phyloP scores from a whole-genome alignment of 2,329 filamentous ascomycete genomes.

The Exophiala sp. region DNA sequence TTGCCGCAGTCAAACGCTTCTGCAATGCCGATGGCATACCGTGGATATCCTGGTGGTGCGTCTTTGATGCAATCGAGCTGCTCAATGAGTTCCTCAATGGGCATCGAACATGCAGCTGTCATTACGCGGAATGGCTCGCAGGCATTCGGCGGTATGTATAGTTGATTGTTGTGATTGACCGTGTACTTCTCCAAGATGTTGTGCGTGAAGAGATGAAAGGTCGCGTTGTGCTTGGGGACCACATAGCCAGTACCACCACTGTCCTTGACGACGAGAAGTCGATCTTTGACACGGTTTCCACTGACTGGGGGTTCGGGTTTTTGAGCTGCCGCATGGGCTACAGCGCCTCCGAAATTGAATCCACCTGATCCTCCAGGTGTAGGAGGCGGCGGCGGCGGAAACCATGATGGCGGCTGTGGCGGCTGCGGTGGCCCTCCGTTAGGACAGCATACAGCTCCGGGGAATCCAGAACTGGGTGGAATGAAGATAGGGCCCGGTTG shows the following conservation, averaged over 20 bases:
- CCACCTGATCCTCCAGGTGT: constrained; percentile 9
- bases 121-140: constrained; percentile 52
- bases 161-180: constrained; percentile 31
- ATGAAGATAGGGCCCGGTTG: constrained; percentile 16
- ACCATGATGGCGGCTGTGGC: constrained; percentile 8
- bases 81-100: constrained; percentile 56
- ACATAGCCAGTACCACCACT: constrained; percentile 18
- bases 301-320: constrained; percentile 21
- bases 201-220: constrained; percentile 40
- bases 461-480: constrained; percentile 16
- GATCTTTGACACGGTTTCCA: constrained; percentile 27
- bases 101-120: constrained; percentile 48
- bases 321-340: constrained; percentile 15
- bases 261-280: constrained; percentile 19
- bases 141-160: constrained; percentile 49
- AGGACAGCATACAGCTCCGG: constrained; percentile 21
- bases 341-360: constrained; percentile 8
- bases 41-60: constrained; percentile 6
- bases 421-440: constrained; percentile 11
- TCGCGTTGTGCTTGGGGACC: constrained; percentile 18
- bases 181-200: constrained; percentile 24
- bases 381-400: constrained; percentile 10
- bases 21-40: constrained; percentile 50
- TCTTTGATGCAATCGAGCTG: constrained; percentile 57
- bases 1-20: constrained; percentile 54